A percentile compares a stretch with the other conserved stretches of the same genome.
Conservation (phyloP, 345 rosid genomes). For the Gossypium arboreum region DNA sequence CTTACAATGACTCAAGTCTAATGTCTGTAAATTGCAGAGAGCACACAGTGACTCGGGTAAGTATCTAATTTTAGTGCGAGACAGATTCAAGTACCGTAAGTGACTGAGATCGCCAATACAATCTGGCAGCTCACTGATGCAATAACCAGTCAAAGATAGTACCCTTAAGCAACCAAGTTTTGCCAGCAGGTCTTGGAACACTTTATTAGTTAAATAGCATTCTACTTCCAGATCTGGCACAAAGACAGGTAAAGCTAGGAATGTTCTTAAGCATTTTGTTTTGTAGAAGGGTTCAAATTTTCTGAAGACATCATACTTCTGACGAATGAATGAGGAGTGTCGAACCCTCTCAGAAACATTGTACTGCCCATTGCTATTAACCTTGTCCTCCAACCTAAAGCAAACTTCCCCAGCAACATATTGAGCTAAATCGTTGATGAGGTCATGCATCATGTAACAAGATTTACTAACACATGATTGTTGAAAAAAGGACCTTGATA, state of each 20-base stretch:
- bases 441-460: not conserved
- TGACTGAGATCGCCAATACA: slow-evolving; percentile 21
- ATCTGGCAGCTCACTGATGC: slow-evolving; percentile 15
- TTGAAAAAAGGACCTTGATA: slow-evolving; percentile 17
- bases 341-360: slow-evolving; percentile 1
- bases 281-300: slow-evolving; percentile 6
- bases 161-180: slow-evolving; percentile 17
- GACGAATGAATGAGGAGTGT: slow-evolving; percentile 18
- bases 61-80: slow-evolving; percentile 7
- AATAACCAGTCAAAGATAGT: slow-evolving; percentile 13
- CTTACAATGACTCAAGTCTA: slow-evolving; percentile 9
- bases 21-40: slow-evolving; percentile 17
- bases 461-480: not conserved
- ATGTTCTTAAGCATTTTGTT: slow-evolving; percentile 11
- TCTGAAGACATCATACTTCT: not conserved
- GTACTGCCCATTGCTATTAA: not conserved
- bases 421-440: slow-evolving; percentile 17
- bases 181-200: slow-evolving; percentile 8
- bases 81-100: slow-evolving; percentile 22
- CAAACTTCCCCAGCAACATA: slow-evolving; percentile 10
- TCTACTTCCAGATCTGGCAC: not conserved
- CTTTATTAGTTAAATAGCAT: not conserved
- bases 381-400: slow-evolving; percentile 10
- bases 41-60: slow-evolving; percentile 23
- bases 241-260: slow-evolving; percentile 10